These are phyloP conservation scores for Myxozyma sirexii DNA, from an alignment of 805 yeast species.

Conservation along the genomic window DNA sequence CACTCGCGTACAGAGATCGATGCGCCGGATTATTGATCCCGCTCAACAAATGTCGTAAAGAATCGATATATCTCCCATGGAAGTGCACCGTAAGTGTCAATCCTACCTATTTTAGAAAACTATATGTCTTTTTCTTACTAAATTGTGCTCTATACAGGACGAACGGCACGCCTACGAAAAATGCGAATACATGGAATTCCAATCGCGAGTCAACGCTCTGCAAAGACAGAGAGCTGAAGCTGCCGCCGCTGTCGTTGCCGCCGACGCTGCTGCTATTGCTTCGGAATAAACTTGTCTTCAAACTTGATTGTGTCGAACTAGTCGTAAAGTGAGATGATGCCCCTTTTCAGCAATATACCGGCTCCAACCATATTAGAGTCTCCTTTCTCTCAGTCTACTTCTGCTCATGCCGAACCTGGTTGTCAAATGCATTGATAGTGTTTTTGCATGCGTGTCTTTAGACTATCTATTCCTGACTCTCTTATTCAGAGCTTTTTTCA, in stretches of 20 bases:
- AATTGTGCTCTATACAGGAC: constrained; percentile 44
- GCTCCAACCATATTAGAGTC: too few relatives aligned
- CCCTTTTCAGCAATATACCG: too few relatives aligned
- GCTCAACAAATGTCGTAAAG: constrained; percentile 61
- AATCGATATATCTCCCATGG: constrained; percentile 64
- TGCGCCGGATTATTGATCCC: constrained; percentile 71
- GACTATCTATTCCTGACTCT: not conserved
- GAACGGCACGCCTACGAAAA: constrained; percentile 84
- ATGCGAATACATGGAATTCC: constrained; percentile 79
- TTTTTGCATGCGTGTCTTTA: not conserved
- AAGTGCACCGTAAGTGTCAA: constrained; percentile 51
- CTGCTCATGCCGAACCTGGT: too few relatives aligned
- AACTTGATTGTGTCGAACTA: not conserved
- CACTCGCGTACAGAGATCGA: constrained; percentile 79
- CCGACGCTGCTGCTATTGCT: constrained; percentile 21
- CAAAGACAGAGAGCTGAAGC: constrained; percentile 52
- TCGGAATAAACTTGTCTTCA: not conserved
- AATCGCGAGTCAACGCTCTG: constrained; percentile 76
- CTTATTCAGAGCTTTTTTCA: too few relatives aligned
- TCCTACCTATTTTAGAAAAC: not conserved
- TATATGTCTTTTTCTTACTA: not conserved
- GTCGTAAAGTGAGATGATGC: too few relatives aligned
- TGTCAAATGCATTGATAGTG: too few relatives aligned
- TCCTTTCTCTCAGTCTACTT: not conserved
- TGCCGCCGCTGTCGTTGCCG: constrained; percentile 20